phyloP scores from a whole-genome alignment of 2,329 filamentous ascomycete genomes.

The Epichloe brachyelytri region DNA sequence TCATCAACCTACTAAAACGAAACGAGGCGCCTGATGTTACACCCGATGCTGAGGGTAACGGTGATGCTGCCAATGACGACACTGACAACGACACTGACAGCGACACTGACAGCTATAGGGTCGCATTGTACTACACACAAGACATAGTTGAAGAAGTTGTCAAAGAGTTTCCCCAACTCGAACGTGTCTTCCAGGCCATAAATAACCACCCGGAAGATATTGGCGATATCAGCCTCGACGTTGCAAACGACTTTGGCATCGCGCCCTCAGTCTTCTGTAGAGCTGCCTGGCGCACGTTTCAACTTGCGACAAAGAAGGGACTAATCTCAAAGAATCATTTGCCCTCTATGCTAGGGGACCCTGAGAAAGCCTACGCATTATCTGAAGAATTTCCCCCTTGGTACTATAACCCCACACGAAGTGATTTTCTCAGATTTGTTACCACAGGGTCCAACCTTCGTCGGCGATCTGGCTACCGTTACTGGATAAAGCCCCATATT shows the following conservation, averaged over 20 bases:
- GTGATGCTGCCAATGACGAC: neutral
- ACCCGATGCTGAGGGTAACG: too few species aligned
- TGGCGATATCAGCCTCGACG: neutral
- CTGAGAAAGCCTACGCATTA: neutral
- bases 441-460: too few species aligned
- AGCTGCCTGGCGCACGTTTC: neutral
- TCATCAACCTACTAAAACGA: rapidly evolving
- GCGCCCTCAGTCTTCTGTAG: neutral
- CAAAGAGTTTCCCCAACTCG: neutral
- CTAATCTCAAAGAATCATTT: neutral
- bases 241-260: neutral
- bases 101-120: too few species aligned
- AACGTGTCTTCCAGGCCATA: neutral
- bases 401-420: neutral
- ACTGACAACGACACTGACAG: neutral
- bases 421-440: neutral
- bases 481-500: neutral
- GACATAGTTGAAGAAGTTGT: neutral
- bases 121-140: neutral
- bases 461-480: neutral
- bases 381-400: neutral
- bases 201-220: neutral
- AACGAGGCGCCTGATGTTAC: too few species aligned
- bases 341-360: neutral
- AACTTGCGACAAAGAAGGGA: neutral